Evolutionary conservation across 2,329 filamentous ascomycete species (phyloP).

Genomic region (Dothiorella sarmentorum): DNA sequence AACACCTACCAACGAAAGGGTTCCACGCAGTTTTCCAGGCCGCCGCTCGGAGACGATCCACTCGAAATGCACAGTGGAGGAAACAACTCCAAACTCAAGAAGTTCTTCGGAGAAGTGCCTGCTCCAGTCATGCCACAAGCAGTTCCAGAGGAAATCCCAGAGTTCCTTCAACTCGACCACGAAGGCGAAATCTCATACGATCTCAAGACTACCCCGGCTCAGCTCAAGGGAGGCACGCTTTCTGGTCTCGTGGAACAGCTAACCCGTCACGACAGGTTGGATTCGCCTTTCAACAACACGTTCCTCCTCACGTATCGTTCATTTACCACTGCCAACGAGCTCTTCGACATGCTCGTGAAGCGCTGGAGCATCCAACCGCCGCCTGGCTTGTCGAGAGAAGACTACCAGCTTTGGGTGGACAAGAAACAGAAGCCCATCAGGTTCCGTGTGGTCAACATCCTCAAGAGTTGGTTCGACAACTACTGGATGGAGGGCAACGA

Average conservation of each 20-base stretch:
- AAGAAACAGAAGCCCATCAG: conserved; percentile 94
- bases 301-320: conserved; percentile 96
- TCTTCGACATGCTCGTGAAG: conserved; percentile 89
- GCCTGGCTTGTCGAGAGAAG: conserved; percentile 67
- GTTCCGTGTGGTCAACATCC: conserved; percentile 93
- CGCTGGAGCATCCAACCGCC: conserved; percentile 92
- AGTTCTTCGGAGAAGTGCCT: conserved; percentile 52
- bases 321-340: conserved; percentile 83
- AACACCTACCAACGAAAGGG: conserved; percentile 29
- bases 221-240: conserved; percentile 84
- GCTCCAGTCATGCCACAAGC: conserved; percentile 42
- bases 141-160: conserved; percentile 72
- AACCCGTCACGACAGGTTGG: conserved; percentile 91
- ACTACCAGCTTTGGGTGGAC: conserved; percentile 86
- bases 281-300: conserved; percentile 94
- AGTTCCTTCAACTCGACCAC: conserved; percentile 80
- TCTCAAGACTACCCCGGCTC: conserved; percentile 68
- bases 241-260: conserved; percentile 89
- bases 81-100: conserved; percentile 48
- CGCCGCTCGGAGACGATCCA: conserved; percentile 43
- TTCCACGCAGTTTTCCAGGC: conserved; percentile 43
- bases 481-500: conserved; percentile 98
- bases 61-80: conserved; percentile 38
- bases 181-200: conserved; percentile 90
- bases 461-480: conserved; percentile 97